These are phyloP conservation scores for Elsinoe perseae DNA, from an alignment of 2,329 filamentous ascomycete genomes.

Conservation along the genomic window DNA sequence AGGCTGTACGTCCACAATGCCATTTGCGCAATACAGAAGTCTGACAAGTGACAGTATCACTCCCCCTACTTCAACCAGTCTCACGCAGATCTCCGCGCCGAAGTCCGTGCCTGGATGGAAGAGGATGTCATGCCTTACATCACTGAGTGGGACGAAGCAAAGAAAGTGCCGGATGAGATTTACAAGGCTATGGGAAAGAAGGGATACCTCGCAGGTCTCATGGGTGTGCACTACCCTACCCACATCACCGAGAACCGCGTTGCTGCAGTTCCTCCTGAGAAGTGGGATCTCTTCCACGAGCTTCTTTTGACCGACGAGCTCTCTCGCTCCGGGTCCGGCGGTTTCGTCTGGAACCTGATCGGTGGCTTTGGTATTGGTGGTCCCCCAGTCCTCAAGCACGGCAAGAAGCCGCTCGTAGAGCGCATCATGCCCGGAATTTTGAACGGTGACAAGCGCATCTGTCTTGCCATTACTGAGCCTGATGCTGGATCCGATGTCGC, in stretches of 20 bases:
- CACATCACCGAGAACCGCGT: slow-evolving; percentile 65
- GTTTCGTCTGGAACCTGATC: slow-evolving; percentile 93
- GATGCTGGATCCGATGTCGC: slow-evolving; percentile 94
- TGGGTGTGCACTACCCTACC: slow-evolving; percentile 74
- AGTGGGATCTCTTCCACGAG: slow-evolving; percentile 99
- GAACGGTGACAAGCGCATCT: slow-evolving; percentile 91
- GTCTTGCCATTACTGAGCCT: slow-evolving; percentile 89
- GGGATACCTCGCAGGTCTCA: slow-evolving; percentile 85
- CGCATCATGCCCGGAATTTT: slow-evolving; percentile 84
- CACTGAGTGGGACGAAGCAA: slow-evolving; percentile 94
- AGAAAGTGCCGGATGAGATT: slow-evolving; percentile 76
- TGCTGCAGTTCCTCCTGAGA: slow-evolving; percentile 71
- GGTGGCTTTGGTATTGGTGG: slow-evolving; percentile 95
- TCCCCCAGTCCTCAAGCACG: slow-evolving; percentile 86
- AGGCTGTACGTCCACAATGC: slow-evolving; percentile 57
- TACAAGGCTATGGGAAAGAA: slow-evolving; percentile 94
- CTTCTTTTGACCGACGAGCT: slow-evolving; percentile 92
- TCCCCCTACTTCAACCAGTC: slow-evolving; percentile 95
- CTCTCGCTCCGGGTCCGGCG: slow-evolving; percentile 78
- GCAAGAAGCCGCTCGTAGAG: slow-evolving; percentile 74
- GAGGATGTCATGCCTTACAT: slow-evolving; percentile 83
- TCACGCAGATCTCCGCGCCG: slow-evolving; percentile 81
- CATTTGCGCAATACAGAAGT: slow-evolving; percentile 11
- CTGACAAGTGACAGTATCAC: slow-evolving; percentile 59
- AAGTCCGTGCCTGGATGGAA: slow-evolving; percentile 89